Evolutionary conservation across 2,329 filamentous ascomycete genomes (phyloP).

Genomic region (Cercospora zeae-maydis): DNA sequence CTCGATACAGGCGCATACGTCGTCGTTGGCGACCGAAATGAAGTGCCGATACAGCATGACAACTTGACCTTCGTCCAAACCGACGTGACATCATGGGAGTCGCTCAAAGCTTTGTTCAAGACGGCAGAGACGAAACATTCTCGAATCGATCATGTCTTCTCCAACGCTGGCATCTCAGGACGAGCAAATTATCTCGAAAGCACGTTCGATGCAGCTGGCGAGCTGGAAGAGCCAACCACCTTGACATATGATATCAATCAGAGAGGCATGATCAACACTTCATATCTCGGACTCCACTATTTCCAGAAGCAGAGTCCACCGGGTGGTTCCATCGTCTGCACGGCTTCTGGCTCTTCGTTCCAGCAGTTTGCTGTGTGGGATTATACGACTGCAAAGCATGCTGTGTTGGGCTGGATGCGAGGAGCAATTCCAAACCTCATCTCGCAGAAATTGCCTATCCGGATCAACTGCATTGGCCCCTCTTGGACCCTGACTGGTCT

Average conservation of each 20-base stretch:
- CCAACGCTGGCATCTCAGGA: slow-evolving; percentile 55
- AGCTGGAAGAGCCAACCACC: slow-evolving; percentile 35
- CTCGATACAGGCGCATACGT: slow-evolving; percentile 54
- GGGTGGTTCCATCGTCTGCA: slow-evolving; percentile 53
- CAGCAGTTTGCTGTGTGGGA: slow-evolving; percentile 52
- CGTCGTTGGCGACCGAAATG: slow-evolving; percentile 53
- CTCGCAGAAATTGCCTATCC: slow-evolving; percentile 43
- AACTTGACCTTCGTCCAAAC: slow-evolving; percentile 44
- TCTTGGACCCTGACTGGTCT: slow-evolving; percentile 54
- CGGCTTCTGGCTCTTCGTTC: slow-evolving; percentile 50
- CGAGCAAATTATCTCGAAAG: slow-evolving; percentile 36
- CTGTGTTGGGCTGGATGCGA: slow-evolving; percentile 53
- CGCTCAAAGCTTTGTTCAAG: slow-evolving; percentile 52
- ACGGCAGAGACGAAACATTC: slow-evolving; percentile 44
- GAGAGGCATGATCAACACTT: slow-evolving; percentile 42
- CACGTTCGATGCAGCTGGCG: slow-evolving; percentile 37
- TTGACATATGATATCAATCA: slow-evolving; percentile 44
- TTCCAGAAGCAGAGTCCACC: slow-evolving; percentile 45
- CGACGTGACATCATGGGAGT: slow-evolving; percentile 51
- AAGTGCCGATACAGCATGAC: slow-evolving; percentile 34
- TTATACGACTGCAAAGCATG: slow-evolving; percentile 56
- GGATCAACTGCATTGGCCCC: slow-evolving; percentile 55
- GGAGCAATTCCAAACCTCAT: slow-evolving; percentile 41
- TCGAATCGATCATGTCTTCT: slow-evolving; percentile 48
- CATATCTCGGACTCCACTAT: slow-evolving; percentile 43